A percentile compares a stretch with the other conserved stretches of the same genome.
Evolutionary conservation across 139 green algal species (phyloP).

Genomic region (Chlamydomonas sp.): DNA sequence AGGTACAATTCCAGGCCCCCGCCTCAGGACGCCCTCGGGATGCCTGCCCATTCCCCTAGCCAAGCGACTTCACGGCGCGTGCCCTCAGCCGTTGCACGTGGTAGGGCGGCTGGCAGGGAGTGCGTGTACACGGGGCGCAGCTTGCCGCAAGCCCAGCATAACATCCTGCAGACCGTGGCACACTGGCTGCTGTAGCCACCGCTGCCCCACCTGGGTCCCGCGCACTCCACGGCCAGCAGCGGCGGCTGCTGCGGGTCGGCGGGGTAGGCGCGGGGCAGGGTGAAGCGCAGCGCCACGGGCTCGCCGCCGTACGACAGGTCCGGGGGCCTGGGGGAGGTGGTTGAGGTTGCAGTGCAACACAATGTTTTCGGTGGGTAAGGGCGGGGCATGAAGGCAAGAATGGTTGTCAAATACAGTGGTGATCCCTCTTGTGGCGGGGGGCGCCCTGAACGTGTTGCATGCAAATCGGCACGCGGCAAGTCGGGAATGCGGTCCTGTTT

Average conservation of each 20-base stretch:
- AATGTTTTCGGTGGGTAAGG: too few relatives aligned
- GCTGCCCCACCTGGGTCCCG: not conserved
- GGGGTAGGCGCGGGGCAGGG: constrained; percentile 10
- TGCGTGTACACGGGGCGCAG: not conserved
- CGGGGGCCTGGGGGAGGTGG: not conserved
- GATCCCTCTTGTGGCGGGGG: not conserved
- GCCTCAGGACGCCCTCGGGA: too few relatives aligned
- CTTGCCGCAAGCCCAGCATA: not conserved
- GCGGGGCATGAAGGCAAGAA: too few relatives aligned
- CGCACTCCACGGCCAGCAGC: constrained; percentile 4
- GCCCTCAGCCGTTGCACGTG: not conserved
- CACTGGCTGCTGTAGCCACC: not conserved
- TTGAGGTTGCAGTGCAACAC: not conserved
- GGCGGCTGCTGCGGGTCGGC: not conserved
- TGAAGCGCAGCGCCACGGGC: constrained; percentile 29
- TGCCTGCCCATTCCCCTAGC: too few relatives aligned
- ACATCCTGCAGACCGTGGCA: not conserved
- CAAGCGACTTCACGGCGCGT: not conserved
- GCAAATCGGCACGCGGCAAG: too few relatives aligned
- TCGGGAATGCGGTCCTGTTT: too few relatives aligned
- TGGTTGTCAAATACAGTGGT: too few relatives aligned
- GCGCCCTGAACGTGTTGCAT: not conserved
- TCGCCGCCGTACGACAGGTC: not conserved
- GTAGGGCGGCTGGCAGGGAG: too few relatives aligned
- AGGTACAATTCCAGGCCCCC: too few relatives aligned